Conservation (phyloP, 495 filamentous ascomycete species). For the Penicillium salamii region DNA sequence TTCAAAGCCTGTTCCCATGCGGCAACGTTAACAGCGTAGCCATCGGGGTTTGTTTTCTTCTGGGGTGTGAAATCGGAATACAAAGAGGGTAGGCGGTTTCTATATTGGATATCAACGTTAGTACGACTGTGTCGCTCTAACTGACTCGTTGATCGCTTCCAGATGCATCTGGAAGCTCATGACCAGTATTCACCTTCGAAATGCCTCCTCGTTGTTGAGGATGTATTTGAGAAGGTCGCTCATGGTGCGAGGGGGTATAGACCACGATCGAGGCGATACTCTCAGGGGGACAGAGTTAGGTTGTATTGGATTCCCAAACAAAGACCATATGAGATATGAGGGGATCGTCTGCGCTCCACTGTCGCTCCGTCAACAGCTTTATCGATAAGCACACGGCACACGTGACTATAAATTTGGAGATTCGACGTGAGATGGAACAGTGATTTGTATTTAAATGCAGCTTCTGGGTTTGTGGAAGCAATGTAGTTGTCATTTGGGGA, state of each 20-base stretch:
- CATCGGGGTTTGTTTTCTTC: constrained; percentile 80
- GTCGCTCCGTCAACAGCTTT: constrained; percentile 14
- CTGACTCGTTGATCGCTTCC: too few species aligned
- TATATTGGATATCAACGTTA: constrained; percentile 23
- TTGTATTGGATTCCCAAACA: not conserved
- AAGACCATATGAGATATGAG: not conserved
- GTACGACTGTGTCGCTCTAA: not conserved
- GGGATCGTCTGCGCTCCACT: not conserved
- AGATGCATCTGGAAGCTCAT: too few species aligned
- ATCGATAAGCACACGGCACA: constrained; percentile 28
- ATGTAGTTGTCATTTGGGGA: too few species aligned
- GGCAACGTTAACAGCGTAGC: constrained; percentile 77
- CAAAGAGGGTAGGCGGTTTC: constrained; percentile 81
- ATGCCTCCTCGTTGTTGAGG: constrained; percentile 59
- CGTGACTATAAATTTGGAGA: constrained; percentile 12
- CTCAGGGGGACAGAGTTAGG: not conserved
- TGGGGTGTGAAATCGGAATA: constrained; percentile 90
- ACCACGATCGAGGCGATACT: not conserved
- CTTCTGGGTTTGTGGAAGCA: too few species aligned
- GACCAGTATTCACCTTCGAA: constrained; percentile 52
- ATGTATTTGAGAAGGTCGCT: constrained; percentile 61
- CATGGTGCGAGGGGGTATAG: constrained; percentile 37
- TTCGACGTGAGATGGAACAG: too few species aligned
- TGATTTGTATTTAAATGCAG: too few species aligned
- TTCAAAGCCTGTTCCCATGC: constrained; percentile 80